A percentile compares a stretch with the other conserved stretches of the same genome.
Evolutionary conservation across 116 monocot species (phyloP).

Genomic region (Phalaenopsis hybrid): DNA sequence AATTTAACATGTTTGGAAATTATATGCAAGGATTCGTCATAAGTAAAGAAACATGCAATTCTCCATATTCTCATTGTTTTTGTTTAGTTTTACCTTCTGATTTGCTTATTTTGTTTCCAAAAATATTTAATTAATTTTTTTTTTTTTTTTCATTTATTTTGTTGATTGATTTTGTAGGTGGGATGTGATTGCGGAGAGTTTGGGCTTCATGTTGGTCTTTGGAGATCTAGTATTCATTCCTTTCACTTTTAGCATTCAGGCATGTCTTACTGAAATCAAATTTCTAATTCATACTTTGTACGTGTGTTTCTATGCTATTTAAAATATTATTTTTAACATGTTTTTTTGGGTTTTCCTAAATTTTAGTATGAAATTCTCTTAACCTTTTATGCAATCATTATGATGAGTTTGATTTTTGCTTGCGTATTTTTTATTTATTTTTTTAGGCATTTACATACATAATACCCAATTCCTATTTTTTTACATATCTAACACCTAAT

Average conservation of each 20-base stretch:
- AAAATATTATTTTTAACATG: not conserved
- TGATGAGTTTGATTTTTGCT: not conserved
- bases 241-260: slow-evolving; percentile 97
- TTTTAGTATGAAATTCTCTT: not conserved
- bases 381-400: not conserved
- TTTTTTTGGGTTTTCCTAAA: not conserved
- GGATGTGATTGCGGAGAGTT: slow-evolving; percentile 93
- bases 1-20: not conserved
- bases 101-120: not conserved
- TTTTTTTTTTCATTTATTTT: not conserved
- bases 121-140: not conserved
- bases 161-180: slow-evolving; percentile 38
- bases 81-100: not conserved
- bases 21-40: too few species aligned
- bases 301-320: not conserved
- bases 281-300: not conserved
- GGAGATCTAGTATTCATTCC: slow-evolving; percentile 96
- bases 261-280: slow-evolving; percentile 2
- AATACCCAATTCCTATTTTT: too few species aligned
- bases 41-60: not conserved
- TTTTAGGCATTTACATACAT: too few species aligned
- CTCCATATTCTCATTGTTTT: not conserved
- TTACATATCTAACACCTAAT: too few species aligned
- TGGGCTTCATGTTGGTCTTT: slow-evolving; percentile 96
- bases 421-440: not conserved